Base-by-base conservation (phyloP, 2,329 filamentous ascomycete species). In the Pseudogymnoascus sp. region DNA sequence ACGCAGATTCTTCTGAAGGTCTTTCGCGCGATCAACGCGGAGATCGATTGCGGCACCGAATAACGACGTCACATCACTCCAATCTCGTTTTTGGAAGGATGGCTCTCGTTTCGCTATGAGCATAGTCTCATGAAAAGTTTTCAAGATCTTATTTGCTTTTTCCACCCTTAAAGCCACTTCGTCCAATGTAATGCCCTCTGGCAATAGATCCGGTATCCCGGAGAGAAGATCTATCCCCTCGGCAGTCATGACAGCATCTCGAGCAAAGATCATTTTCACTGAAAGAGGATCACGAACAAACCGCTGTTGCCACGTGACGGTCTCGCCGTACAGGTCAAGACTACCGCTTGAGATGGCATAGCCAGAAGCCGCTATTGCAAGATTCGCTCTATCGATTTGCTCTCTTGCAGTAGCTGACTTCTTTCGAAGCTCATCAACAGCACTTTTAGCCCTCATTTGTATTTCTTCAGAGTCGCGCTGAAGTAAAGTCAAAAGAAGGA, bases 231-330 rank as follows among this genome's bases (percentile, higher is more conserved):
- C 60, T 22, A 69, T 66, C 4, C 64, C 67, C 58, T 74, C 72
- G 2, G 58, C 45, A 11, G 67, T 68, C 19, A 64, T 64, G 8
- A 70, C 55, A 7, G 62, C 62, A 58, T 42, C 16, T n/a, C 61
- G 25, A 14, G 42, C 63, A 61, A 71, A 74, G 2, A 76, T 62
- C 2, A 52, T 62, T 39, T 66, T 66, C 3, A 68, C 64, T 2
- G 72, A 73, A 22, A 69, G 58, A 5, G 72, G 69, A 67, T 78
- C 76, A 23, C 71, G 71, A n/a, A 73, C 67, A 62, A 72, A 77
- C 2, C 73, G 69, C 5, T 69, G 72, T 0, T 71, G 66, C 76
- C 75, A 78, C 1, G 69, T 35, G 2, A 76, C 36, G 1, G 70
- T 69, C 5, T 74, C 68, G 19, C 65, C 66, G 19, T 71, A 70